These are phyloP conservation scores for Achlya hypogyna DNA, from an alignment of 352 stramenopile species.

Conservation along the genomic window DNA sequence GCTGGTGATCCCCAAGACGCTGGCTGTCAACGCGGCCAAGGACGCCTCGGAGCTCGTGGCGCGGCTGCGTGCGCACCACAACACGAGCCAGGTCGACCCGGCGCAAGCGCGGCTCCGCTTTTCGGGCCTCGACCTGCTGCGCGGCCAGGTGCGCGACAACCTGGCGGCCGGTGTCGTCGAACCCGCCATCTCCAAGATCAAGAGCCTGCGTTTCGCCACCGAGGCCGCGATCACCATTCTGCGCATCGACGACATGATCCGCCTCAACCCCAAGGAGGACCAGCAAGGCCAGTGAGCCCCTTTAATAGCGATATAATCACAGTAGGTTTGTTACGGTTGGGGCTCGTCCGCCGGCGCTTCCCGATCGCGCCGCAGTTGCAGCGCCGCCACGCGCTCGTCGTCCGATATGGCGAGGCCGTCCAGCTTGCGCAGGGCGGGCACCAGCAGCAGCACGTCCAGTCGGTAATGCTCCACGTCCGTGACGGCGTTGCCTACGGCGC, in stretches of 20 bases:
- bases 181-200: slow-evolving; percentile 99
- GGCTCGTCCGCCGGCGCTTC: slow-evolving; percentile 22
- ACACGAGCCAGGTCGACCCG: slow-evolving; percentile 88
- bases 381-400: slow-evolving; percentile 48
- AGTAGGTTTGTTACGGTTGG: neutral
- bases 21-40: slow-evolving; percentile 98
- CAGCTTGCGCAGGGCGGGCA: slow-evolving; percentile 46
- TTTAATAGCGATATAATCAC: neutral
- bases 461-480: slow-evolving; percentile 48
- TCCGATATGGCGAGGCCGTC: slow-evolving; percentile 46
- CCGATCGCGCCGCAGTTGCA: slow-evolving; percentile 45
- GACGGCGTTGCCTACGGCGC: slow-evolving; percentile 41
- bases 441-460: slow-evolving; percentile 37
- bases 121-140: slow-evolving; percentile 94
- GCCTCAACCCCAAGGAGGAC: slow-evolving; percentile 85
- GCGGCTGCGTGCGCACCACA: slow-evolving; percentile 93
- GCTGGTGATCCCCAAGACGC: slow-evolving; percentile 97
- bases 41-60: slow-evolving; percentile 98
- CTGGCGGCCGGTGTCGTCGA: slow-evolving; percentile 96
- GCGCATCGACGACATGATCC: slow-evolving; percentile 99
- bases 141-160: slow-evolving; percentile 94
- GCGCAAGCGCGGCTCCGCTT: slow-evolving; percentile 73
- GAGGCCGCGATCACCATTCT: slow-evolving; percentile 99
- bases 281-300: slow-evolving; percentile 55
- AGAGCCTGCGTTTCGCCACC: slow-evolving; percentile 98